Evolutionary conservation across 2,329 filamentous ascomycete genomes (phyloP).

Genomic region (Penicillium concentricum): DNA sequence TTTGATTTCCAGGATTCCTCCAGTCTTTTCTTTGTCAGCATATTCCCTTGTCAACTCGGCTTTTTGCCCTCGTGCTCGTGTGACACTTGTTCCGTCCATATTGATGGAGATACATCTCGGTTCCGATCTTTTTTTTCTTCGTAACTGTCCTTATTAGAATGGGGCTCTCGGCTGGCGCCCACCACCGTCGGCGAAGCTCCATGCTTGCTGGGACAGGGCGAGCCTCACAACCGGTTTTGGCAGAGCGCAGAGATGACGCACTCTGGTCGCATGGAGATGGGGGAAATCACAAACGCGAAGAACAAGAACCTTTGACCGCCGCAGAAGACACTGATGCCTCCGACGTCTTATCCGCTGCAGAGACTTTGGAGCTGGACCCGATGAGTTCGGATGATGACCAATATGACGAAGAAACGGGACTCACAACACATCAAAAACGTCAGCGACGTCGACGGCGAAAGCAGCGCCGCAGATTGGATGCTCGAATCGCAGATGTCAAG

Average conservation of each 20-base stretch:
- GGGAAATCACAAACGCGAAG: slow-evolving; percentile 30
- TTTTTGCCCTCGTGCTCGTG: slow-evolving; percentile 12
- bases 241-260: slow-evolving; percentile 39
- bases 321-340: slow-evolving; percentile 39
- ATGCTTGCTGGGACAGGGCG: slow-evolving; percentile 47
- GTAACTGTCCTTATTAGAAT: slow-evolving; percentile 24
- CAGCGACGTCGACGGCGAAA: slow-evolving; percentile 65
- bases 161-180: slow-evolving; percentile 35
- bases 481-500: slow-evolving; percentile 62
- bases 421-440: slow-evolving; percentile 70
- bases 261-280: slow-evolving; percentile 25
- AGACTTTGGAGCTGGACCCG: slow-evolving; percentile 56
- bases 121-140: slow-evolving; percentile 11
- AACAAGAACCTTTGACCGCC: slow-evolving; percentile 33
- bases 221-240: slow-evolving; percentile 43
- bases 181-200: slow-evolving; percentile 42
- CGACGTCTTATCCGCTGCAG: slow-evolving; percentile 43
- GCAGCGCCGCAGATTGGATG: slow-evolving; percentile 67
- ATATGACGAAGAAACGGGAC: slow-evolving; percentile 85
- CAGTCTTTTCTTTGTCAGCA: slow-evolving; percentile 9
- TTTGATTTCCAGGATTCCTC: neutral
- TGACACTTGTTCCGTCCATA: slow-evolving; percentile 15
- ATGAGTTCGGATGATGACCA: slow-evolving; percentile 70
- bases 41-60: neutral
- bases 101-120: slow-evolving; percentile 18